Evolutionary conservation across 768 basidiomycete genomes (phyloP).

Genomic region (Punctularia strigosozonata): DNA sequence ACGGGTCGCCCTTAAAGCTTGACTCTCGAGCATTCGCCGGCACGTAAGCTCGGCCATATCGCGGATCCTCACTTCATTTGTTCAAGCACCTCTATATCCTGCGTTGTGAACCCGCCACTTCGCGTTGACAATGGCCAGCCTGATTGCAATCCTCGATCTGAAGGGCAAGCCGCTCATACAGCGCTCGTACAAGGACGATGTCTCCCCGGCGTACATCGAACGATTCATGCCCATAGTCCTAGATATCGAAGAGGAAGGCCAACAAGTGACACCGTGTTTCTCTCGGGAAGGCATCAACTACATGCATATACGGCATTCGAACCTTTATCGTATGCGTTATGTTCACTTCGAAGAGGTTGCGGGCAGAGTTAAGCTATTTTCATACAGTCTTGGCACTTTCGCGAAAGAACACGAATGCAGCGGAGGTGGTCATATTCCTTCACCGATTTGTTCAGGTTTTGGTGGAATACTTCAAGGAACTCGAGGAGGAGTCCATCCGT

Average conservation of each 20-base stretch:
- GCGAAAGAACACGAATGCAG: conserved; percentile 90
- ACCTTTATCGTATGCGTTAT: conserved; percentile 56
- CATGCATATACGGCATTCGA: conserved; percentile 97
- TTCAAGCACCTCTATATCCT: too few species aligned
- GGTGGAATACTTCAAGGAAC: conserved; percentile 98
- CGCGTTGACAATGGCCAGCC: conserved; percentile 33
- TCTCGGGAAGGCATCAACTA: conserved; percentile 93
- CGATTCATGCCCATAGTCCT: conserved; percentile 87
- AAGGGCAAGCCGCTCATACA: conserved; percentile 98
- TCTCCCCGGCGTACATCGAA: conserved; percentile 80
- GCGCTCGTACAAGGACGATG: conserved; percentile 93
- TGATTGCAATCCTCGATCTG: conserved; percentile 93
- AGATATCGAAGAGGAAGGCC: conserved; percentile 95
- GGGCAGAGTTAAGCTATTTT: not conserved
- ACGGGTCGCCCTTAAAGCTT: too few species aligned
- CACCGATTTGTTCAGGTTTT: conserved; percentile 89
- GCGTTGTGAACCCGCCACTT: too few species aligned
- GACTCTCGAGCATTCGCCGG: too few species aligned
- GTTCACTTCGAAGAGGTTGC: not conserved
- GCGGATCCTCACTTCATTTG: too few species aligned
- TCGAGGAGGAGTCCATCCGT: conserved; percentile 97
- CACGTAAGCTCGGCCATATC: too few species aligned
- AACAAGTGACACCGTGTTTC: conserved; percentile 94
- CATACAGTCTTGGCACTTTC: conserved; percentile 82
- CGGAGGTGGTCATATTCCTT: conserved; percentile 93